A percentile compares a stretch with the other conserved stretches of the same genome.
These are phyloP conservation scores for Cryptosporidium sp. DNA, from an alignment of 169 alveolate species.

Conservation along the genomic window DNA sequence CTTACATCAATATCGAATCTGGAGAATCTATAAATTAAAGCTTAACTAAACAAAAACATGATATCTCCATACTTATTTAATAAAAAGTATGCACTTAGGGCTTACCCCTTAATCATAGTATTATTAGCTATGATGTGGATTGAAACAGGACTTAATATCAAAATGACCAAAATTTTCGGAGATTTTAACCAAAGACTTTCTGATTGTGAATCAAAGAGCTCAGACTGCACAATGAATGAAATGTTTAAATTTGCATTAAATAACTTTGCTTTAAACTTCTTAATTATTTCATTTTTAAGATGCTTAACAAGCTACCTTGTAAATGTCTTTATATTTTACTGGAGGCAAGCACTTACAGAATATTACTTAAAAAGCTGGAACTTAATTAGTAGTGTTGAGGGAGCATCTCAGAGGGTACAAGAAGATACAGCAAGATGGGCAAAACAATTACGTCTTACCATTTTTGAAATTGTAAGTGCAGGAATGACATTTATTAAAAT, in stretches of 20 bases:
- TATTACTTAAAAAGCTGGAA: slow-evolving; percentile 50
- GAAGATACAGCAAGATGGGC: slow-evolving; percentile 74
- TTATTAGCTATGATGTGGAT: slow-evolving; percentile 34
- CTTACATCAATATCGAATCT: neutral
- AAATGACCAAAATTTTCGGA: slow-evolving; percentile 45
- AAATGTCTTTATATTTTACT: slow-evolving; percentile 58
- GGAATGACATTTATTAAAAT: slow-evolving; percentile 36
- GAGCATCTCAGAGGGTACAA: slow-evolving; percentile 71
- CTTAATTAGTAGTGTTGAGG: slow-evolving; percentile 30
- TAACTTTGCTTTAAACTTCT: neutral
- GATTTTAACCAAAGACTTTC: slow-evolving; percentile 50
- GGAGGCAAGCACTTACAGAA: slow-evolving; percentile 73
- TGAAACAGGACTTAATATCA: slow-evolving; percentile 56
- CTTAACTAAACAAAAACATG: slow-evolving; percentile 1
- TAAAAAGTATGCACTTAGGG: slow-evolving; percentile 49
- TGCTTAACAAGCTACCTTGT: slow-evolving; percentile 48
- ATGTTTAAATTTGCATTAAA: slow-evolving; percentile 15
- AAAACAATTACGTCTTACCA: slow-evolving; percentile 20
- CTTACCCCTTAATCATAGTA: slow-evolving; percentile 11
- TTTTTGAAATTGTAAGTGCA: slow-evolving; percentile 28
- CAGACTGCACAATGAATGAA: slow-evolving; percentile 21
- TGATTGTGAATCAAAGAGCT: slow-evolving; percentile 36
- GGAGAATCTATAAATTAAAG: slow-evolving; percentile 1
- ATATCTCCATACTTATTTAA: slow-evolving; percentile 49
- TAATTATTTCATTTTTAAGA: slow-evolving; percentile 14